Base-by-base conservation (phyloP, 2,329 filamentous ascomycete genomes). In the Metarhizium anisopliae region DNA sequence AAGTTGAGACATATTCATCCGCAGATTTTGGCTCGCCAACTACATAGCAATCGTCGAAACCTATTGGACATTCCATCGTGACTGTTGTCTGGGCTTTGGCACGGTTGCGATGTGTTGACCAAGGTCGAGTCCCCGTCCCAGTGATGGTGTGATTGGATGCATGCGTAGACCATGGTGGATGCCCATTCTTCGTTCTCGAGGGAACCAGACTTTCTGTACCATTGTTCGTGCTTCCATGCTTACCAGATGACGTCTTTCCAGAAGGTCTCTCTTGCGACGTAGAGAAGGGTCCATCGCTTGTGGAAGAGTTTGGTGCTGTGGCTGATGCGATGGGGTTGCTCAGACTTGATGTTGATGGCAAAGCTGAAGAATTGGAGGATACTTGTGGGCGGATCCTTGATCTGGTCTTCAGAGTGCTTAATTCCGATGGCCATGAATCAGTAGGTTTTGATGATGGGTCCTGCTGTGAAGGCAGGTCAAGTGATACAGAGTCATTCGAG, bases 41-140 rank as follows among this genome's bases (percentile, higher is more conserved):
- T 20, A 11, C 2, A 40, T 47, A 18, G 25, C 52, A 53, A 13
- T 25, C 13, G 2, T 29, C 6, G 1, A 35, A 36, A 51, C 32
- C n/a, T 8, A 30, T 25, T 6, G 55, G 51, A 25, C 58, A 59
- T 5, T 59, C 47, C 6, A 57, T 10, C 5, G 51, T 56, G 7
- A 57, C 29, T 11, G 55, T 52, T 5, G 40, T 47, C 2, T 35
- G 42, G 2, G 30, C 18, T 7, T 16, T 30, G 14, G 47, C 18
- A 29, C 7, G 47, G 32, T n/a, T 16, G 20, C 35, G 16, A 20
- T 1, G 3, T 10, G 32, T 50, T 18, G n/a, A 7, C n/a, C 3
- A 25, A 30, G 50, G 6, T 13, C 7, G 1, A 36, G 29, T 11
- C n/a, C 52, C 14, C 11, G 50, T 53, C 6, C 49, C 29, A 16